Percentiles rank a stretch among this genome's conserved stretches.
These are phyloP conservation scores for Zanthoxylum bungeanum DNA, from an alignment of 345 rosid species.

Conservation along the genomic window DNA sequence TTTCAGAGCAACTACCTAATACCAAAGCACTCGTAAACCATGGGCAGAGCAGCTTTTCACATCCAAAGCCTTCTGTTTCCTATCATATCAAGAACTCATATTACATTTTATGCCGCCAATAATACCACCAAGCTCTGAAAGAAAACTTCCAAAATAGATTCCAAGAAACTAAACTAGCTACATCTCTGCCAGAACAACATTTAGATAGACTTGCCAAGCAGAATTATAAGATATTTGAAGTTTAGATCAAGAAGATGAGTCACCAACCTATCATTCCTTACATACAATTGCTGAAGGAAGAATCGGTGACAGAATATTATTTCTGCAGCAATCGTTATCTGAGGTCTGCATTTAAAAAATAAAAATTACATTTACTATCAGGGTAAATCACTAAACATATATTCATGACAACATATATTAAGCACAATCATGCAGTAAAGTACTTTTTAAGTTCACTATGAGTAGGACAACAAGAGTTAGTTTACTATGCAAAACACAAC, in stretches of 20 bases:
- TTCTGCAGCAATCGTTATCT: conserved; percentile 53
- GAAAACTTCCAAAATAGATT: background rate
- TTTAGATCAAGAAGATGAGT: conserved; percentile 12
- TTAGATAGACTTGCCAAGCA: background rate
- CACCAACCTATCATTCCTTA: conserved; percentile 53
- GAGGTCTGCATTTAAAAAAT: conserved; percentile 42
- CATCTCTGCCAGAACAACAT: background rate
- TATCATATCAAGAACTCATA: background rate
- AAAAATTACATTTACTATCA: background rate
- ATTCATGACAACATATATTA: background rate
- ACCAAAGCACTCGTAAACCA: background rate
- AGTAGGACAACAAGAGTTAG: too few relatives aligned
- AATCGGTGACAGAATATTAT: conserved; percentile 57
- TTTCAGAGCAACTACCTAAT: background rate
- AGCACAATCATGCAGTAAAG: background rate
- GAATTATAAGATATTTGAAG: background rate
- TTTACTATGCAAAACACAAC: background rate
- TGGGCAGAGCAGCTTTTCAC: background rate
- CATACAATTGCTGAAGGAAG: conserved; percentile 49
- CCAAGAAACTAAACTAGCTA: background rate
- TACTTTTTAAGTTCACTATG: background rate
- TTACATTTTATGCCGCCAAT: background rate
- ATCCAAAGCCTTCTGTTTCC: background rate
- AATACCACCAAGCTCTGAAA: background rate
- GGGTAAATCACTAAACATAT: background rate